Conservation (phyloP, 164 flowering plant species). For the Piper longum region DNA sequence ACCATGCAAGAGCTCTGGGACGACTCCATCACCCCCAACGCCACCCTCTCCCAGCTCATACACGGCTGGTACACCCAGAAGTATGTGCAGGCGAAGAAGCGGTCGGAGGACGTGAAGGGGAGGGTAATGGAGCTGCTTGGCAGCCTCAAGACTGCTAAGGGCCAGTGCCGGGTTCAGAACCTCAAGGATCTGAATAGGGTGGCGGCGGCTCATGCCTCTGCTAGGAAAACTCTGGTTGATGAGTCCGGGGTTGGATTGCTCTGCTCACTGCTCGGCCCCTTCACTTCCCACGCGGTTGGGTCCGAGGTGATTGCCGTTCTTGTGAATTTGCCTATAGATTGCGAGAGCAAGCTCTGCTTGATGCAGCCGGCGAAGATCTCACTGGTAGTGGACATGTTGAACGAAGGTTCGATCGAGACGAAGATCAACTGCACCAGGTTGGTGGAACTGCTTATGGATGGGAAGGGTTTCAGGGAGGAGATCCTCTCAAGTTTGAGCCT, state of each 20-base stretch:
- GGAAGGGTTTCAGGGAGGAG: slow-evolving; percentile 41
- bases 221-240: slow-evolving; percentile 49
- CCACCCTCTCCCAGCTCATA: slow-evolving; percentile 37
- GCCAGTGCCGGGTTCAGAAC: slow-evolving; percentile 63
- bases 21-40: slow-evolving; percentile 53
- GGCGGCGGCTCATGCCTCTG: slow-evolving; percentile 40
- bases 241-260: slow-evolving; percentile 53
- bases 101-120: slow-evolving; percentile 71
- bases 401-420: slow-evolving; percentile 74
- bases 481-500: slow-evolving; percentile 60
- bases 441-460: slow-evolving; percentile 54
- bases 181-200: slow-evolving; percentile 59
- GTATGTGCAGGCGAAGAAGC: slow-evolving; percentile 61
- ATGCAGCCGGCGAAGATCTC: slow-evolving; percentile 77
- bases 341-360: slow-evolving; percentile 39
- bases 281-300: slow-evolving; percentile 83
- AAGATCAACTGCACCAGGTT: slow-evolving; percentile 61
- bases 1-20: slow-evolving; percentile 58
- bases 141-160: slow-evolving; percentile 65
- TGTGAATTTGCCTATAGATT: slow-evolving; percentile 57
- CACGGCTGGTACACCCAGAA: slow-evolving; percentile 55
- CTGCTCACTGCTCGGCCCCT: slow-evolving; percentile 61
- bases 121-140: slow-evolving; percentile 57
- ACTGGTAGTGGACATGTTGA: slow-evolving; percentile 65
- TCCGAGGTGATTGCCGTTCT: slow-evolving; percentile 66